Evolutionary conservation across 352 stramenopile genomes (phyloP), one percentile per base, ranked within the genome.

Genomic region (Chrysophaeum taylorii): DNA sequence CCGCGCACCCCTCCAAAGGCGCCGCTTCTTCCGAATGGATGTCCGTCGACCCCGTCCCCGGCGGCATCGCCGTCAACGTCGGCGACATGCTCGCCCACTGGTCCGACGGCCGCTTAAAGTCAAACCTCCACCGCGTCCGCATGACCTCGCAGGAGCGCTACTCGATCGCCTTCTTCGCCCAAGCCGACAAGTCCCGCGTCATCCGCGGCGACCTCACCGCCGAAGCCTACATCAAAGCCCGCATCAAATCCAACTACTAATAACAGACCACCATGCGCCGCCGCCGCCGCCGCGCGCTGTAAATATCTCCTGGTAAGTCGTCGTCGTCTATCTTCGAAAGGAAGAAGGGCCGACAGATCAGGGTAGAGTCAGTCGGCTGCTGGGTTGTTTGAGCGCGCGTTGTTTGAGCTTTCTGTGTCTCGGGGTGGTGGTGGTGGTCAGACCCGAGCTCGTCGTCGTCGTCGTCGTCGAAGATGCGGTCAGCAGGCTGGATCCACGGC

Each of bases 11-110:
- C 33, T 50, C 64, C 36, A 41, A 67, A 18, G 43, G 39, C n/a
- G n/a, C 38, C 7, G 36, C 36, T 25, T 29, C 70, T 4, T 38
- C 54, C 57, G 45, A 14, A 36, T 83, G 76, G 76, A 73, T 72
- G 15, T 23, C 50, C n/a, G 74, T 85, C 0, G 50, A 71, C 57
- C 78, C 80, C 0, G 71, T 81, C 12, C 64, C 74, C 33, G 71
- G 70, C 63, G 76, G 73, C 9, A 77, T 85, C 42, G 75, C 80
- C 9, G 70, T 85, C 0, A 85, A 85, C 60, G 78, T 85, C 71
- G 80, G 80, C 23, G 80, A 85, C 64, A 82, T 85, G 77, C 69
- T 85, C 2, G 37, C 41, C 7, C 68, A 67, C 35, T 85, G 80
- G 80, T 75, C 67, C 31, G 71, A 82, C 70, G 70, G 69, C 25